Percentiles rank a stretch among this genome's conserved stretches.
phyloP scores from a whole-genome alignment of 2,329 filamentous ascomycete species.

The Fusarium sp. region DNA sequence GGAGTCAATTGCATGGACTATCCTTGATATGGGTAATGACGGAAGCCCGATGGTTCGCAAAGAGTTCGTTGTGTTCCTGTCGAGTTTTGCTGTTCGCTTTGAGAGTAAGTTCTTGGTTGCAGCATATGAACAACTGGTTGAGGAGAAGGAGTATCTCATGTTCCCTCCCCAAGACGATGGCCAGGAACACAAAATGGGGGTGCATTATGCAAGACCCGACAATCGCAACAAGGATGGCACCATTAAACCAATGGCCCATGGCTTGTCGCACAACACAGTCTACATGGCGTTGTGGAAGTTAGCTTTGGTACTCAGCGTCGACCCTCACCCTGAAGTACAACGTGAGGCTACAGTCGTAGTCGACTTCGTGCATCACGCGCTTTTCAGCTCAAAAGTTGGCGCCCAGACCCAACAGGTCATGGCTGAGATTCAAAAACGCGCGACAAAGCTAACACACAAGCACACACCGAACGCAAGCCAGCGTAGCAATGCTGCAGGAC shows the following conservation, averaged over 20 bases:
- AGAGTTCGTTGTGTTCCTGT: constrained; percentile 93
- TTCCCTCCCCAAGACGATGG: constrained; percentile 69
- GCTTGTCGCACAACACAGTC: constrained; percentile 86
- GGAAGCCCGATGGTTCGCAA: constrained; percentile 95
- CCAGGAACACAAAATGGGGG: constrained; percentile 71
- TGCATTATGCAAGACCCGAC: constrained; percentile 71
- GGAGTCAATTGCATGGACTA: constrained; percentile 88
- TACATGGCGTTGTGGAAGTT: constrained; percentile 97
- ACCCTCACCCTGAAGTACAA: constrained; percentile 94
- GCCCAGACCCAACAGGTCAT: constrained; percentile 78
- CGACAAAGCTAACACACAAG: constrained; percentile 62
- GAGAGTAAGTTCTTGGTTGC: constrained; percentile 92
- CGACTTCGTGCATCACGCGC: constrained; percentile 83
- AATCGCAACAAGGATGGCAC: constrained; percentile 69
- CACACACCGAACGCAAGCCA: constrained; percentile 59
- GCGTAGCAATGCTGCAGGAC: constrained; percentile 58
- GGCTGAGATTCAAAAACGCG: constrained; percentile 74
- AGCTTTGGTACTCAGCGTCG: constrained; percentile 88
- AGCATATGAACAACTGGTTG: constrained; percentile 89
- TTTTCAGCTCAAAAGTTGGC: constrained; percentile 83
- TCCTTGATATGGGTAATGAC: constrained; percentile 92
- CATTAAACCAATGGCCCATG: constrained; percentile 68
- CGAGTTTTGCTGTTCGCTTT: constrained; percentile 89
- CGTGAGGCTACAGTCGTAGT: constrained; percentile 86
- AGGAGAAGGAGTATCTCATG: constrained; percentile 80